Base-by-base conservation (phyloP, 2,329 filamentous ascomycete genomes). In the Parastagonospora nodorum region DNA sequence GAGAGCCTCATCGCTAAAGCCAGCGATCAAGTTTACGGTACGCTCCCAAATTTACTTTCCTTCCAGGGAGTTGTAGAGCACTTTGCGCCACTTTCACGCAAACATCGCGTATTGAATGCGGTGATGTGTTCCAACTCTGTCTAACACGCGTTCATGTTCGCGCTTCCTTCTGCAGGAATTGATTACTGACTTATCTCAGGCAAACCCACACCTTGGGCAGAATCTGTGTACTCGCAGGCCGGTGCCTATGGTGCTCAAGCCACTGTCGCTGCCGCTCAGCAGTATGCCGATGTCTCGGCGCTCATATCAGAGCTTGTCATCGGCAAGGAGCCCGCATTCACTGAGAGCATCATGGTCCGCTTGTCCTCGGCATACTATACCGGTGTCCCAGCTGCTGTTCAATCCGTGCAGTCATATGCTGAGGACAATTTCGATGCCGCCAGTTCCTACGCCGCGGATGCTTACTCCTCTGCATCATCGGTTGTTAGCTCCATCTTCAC, bases 301-400 rank as follows among this genome's bases (percentile, higher is more conserved):
- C 81, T 94, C 2, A 81, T 96, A 11, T 88, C 88, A 1, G 90
- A 95, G 71, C 78, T 95, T 1, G 79, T 96, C 11, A 75, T 82
- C 35, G 91, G 89, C 45, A 90, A 88, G 70, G 90, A 95, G 68
- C 87, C 89, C 0, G 85, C 86, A 11, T 95, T 91, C 64, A 92
- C 88, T 0, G 89, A 95, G 66, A 92, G 88, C 51, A 88, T 93
- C 2, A 85, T 91, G 74, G 84, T 79, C 45, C 84, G 88, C 44
- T 80, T 96, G 10, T 83, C 84, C 48, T 86, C 83, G 2, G 88
- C 85, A 0, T 94, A 93, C 65, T 84, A 85, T 19, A 89, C 86
- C 0, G 88, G 85, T 1, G 75, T 82, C 2, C 80, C 84, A 0
- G 84, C 80, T 0, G 77, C 81, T 7, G 79, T 79, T 9, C 78